phyloP scores from a whole-genome alignment of 345 rosid genomes.

The Excoecaria agallocha region DNA sequence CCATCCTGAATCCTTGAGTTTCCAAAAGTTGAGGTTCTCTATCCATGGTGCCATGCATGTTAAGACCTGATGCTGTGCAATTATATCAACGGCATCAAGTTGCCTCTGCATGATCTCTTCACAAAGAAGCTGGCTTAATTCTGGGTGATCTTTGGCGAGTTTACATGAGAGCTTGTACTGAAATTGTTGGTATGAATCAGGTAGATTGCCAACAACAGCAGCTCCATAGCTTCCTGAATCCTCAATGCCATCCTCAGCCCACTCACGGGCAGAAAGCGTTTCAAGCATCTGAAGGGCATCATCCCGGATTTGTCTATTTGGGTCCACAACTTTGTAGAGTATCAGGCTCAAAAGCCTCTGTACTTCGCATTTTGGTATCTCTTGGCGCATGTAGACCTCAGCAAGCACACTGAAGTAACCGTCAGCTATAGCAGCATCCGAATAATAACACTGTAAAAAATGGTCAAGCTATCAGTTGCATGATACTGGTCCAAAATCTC shows the following conservation, averaged over 20 bases:
- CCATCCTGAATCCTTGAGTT: slow-evolving; percentile 99
- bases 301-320: slow-evolving; percentile 95
- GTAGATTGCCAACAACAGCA: slow-evolving; percentile 97
- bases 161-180: slow-evolving; percentile 95
- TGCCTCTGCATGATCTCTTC: slow-evolving; percentile 99
- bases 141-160: slow-evolving; percentile 97
- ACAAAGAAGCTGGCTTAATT: slow-evolving; percentile 91
- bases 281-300: slow-evolving; percentile 99
- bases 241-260: slow-evolving; percentile 95
- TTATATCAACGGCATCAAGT: slow-evolving; percentile 98
- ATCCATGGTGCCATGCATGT: slow-evolving; percentile 99
- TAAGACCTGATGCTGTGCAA: slow-evolving; percentile 98
- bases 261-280: slow-evolving; percentile 95
- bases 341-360: slow-evolving; percentile 95
- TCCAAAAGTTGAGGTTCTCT: slow-evolving; percentile 98
- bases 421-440: slow-evolving; percentile 92
- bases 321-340: slow-evolving; percentile 97
- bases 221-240: slow-evolving; percentile 95
- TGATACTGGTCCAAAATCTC: neutral
- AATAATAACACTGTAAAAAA: slow-evolving; percentile 80
- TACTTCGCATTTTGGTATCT: slow-evolving; percentile 92
- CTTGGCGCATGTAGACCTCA: slow-evolving; percentile 99
- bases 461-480: neutral
- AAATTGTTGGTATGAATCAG: slow-evolving; percentile 98
- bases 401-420: slow-evolving; percentile 98